A percentile compares a stretch with the other conserved stretches of the same genome.
These are phyloP conservation scores for Yamadazyma ubonensis DNA, from an alignment of 805 yeast genomes.

Conservation along the genomic window DNA sequence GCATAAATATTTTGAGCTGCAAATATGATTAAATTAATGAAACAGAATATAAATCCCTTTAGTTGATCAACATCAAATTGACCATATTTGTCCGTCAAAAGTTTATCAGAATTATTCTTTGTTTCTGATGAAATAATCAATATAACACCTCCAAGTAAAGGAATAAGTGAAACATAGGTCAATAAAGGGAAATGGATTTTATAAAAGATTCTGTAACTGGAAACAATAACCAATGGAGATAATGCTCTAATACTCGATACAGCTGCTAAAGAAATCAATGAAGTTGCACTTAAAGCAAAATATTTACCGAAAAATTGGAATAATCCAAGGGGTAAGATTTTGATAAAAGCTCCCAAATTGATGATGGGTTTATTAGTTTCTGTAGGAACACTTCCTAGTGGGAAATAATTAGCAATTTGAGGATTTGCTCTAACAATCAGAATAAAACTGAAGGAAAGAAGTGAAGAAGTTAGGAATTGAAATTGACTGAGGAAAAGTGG, in stretches of 20 bases:
- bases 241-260: constrained; percentile 70
- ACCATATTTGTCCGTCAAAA: neutral
- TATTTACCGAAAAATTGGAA: constrained; percentile 66
- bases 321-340: constrained; percentile 60
- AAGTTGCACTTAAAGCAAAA: constrained; percentile 62
- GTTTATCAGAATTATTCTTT: constrained; percentile 6
- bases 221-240: constrained; percentile 60
- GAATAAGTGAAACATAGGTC: constrained; percentile 53
- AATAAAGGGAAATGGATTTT: constrained; percentile 48
- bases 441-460: constrained; percentile 41
- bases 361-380: constrained; percentile 24
- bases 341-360: constrained; percentile 35
- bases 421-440: constrained; percentile 31
- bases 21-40: constrained; percentile 67
- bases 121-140: constrained; percentile 43
- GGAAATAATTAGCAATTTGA: constrained; percentile 39
- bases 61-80: constrained; percentile 34
- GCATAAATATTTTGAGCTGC: constrained; percentile 87
- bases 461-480: constrained; percentile 55
- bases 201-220: constrained; percentile 53
- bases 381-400: constrained; percentile 54
- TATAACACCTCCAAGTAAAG: constrained; percentile 53
- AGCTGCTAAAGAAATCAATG: constrained; percentile 64
- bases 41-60: constrained; percentile 67
- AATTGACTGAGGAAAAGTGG: constrained; percentile 66